Base-by-base conservation (phyloP, 768 basidiomycete species). In the Leucosporidium scottii region DNA sequence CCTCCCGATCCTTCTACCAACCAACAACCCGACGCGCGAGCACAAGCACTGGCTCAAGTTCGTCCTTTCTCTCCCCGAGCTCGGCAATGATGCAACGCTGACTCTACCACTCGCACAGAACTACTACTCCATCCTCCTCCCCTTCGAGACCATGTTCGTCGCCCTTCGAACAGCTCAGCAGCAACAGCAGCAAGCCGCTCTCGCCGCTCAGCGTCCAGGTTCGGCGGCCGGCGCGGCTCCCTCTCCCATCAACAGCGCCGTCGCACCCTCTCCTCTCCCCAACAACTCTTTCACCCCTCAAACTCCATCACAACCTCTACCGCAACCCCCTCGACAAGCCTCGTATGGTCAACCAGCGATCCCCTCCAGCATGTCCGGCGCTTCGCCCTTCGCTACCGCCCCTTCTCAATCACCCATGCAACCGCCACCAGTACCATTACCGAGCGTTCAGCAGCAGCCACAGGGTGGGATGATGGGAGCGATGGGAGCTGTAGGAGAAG, bases 81-180 rank as follows among this genome's bases (percentile, higher is more conserved):
- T 27, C 59, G 21, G 34, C 5, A 10, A 34, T 34, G 34, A 54
- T 18, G 21, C 0, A 1, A n/a, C 20, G 21, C 23, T 17, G 7
- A 21, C 34, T 39, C 39, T 10, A 31, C 30, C 15, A 1, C 27
- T 44, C 39, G 4, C 23, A 10, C 23, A 58, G 57, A 36, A 34
- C 21, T 58, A 58, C 57, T 36, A 36, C 31, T 3, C 30, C 20
- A 21, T 17, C 1, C 25, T 30, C 15, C 56, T 44, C 21, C 60
- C 68, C 1, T 73, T 73, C 68, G 68, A 73, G 61, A 51, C 59
- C 20, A 13, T 12, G 23, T 55, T 67, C 62, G 13, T 18, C 1
- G 59, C 67, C 54, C 23, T 44, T 36, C 66, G 28, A 7, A 25
- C 18, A 57, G 58, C 7, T 15, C 61, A n/a, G 49, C 39, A 51